A percentile compares a stretch with the other conserved stretches of the same genome.
These are phyloP conservation scores for Talaromyces atroroseus DNA, from an alignment of 2,329 filamentous ascomycete species.

Conservation along the genomic window DNA sequence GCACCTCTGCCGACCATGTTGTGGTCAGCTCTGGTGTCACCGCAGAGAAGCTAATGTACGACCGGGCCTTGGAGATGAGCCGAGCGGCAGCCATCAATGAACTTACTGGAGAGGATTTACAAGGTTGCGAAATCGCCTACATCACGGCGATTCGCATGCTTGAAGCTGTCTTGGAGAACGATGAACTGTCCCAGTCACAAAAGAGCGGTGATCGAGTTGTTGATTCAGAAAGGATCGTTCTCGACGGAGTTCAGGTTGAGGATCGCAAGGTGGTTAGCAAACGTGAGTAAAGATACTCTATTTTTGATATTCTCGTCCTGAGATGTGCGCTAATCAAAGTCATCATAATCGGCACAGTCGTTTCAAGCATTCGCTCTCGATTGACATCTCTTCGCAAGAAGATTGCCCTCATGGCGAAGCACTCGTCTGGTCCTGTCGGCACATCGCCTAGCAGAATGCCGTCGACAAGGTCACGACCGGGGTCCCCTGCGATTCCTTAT, in stretches of 20 bases:
- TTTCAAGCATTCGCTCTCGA: constrained; percentile 46
- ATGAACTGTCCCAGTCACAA: constrained; percentile 49
- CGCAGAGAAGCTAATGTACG: constrained; percentile 96
- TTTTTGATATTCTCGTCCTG: background rate
- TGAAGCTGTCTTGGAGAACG: constrained; percentile 84
- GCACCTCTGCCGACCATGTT: constrained; percentile 70
- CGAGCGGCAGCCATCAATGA: constrained; percentile 90
- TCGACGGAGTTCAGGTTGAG: constrained; percentile 43
- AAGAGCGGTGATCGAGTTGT: constrained; percentile 19
- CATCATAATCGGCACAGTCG: constrained; percentile 30
- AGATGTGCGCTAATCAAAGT: background rate
- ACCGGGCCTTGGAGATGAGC: constrained; percentile 95
- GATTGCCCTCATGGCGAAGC: constrained; percentile 43
- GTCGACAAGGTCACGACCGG: constrained; percentile 26
- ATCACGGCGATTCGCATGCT: constrained; percentile 90
- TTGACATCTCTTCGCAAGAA: constrained; percentile 46
- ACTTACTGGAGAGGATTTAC: constrained; percentile 82
- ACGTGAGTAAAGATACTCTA: constrained; percentile 35
- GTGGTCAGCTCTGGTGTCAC: constrained; percentile 82
- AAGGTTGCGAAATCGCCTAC: constrained; percentile 87
- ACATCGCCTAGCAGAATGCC: constrained; percentile 24
- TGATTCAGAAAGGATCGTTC: constrained; percentile 30
- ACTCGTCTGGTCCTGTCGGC: constrained; percentile 36
- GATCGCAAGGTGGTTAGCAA: constrained; percentile 47
- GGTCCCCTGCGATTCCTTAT: constrained; percentile 26